These are phyloP conservation scores for Syzygium aromaticum DNA, from an alignment of 345 rosid genomes.

Conservation along the genomic window DNA sequence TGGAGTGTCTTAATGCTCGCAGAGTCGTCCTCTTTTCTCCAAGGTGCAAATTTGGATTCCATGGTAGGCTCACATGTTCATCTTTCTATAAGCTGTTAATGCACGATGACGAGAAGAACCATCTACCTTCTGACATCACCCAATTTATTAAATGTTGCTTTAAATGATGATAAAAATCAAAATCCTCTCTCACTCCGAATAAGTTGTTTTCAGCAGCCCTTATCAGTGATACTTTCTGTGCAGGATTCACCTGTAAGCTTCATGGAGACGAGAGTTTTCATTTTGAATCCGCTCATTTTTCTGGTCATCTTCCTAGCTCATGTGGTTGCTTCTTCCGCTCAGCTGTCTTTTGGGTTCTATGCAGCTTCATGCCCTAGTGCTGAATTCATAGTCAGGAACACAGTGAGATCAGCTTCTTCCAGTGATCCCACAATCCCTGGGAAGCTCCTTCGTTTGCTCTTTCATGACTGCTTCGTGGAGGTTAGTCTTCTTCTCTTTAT, in stretches of 20 bases:
- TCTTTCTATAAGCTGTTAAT: not conserved
- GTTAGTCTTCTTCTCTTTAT: constrained; percentile 19
- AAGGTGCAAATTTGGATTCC: not conserved
- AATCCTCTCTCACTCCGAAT: not conserved
- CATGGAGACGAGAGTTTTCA: constrained; percentile 24
- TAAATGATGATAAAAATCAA: constrained; percentile 4
- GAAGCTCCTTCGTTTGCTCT: constrained; percentile 77
- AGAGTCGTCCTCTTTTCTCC: not conserved
- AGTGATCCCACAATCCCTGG: constrained; percentile 69
- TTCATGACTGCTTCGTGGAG: constrained; percentile 89
- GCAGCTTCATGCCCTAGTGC: constrained; percentile 63
- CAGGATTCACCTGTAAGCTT: not conserved
- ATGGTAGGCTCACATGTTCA: not conserved
- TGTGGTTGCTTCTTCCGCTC: constrained; percentile 15
- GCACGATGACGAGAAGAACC: not conserved
- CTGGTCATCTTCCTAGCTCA: constrained; percentile 10
- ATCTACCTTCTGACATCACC: constrained; percentile 33
- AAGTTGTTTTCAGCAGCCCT: not conserved
- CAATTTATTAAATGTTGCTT: constrained; percentile 29
- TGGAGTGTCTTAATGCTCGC: not conserved
- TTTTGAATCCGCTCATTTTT: not conserved
- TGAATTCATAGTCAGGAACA: constrained; percentile 52
- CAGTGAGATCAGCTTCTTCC: constrained; percentile 60
- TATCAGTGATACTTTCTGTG: not conserved
- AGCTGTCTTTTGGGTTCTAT: constrained; percentile 63